Conservation (phyloP, 805 yeast species). For the Wickerhamiella kurtzmanii region DNA sequence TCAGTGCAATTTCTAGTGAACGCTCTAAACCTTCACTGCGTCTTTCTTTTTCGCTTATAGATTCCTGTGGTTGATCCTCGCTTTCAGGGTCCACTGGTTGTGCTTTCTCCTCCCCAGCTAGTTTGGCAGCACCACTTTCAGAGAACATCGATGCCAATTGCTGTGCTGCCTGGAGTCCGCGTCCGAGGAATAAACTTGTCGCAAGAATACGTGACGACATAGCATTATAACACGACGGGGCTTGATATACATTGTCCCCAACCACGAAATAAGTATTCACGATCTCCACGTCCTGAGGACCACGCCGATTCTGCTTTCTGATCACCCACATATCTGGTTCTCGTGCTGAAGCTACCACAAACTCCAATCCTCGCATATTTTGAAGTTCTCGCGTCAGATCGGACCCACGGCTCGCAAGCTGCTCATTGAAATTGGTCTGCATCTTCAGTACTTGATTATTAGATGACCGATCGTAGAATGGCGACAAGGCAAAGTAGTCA, state of each 20-base stretch:
- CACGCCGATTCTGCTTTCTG: constrained; percentile 58
- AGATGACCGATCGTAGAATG: constrained; percentile 87
- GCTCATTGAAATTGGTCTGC: constrained; percentile 77
- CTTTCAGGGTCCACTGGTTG: no score
- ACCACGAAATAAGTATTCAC: constrained; percentile 74
- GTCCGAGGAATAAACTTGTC: constrained; percentile 32
- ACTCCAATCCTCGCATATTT: constrained; percentile 79
- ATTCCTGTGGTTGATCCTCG: not conserved
- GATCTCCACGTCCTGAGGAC: constrained; percentile 38
- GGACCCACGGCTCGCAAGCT: constrained; percentile 26
- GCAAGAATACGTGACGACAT: constrained; percentile 57
- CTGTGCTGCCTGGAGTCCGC: constrained; percentile 36
- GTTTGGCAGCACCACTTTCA: not conserved
- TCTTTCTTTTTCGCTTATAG: not conserved
- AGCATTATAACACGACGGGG: constrained; percentile 64
- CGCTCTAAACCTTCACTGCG: not conserved
- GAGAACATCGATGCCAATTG: constrained; percentile 29
- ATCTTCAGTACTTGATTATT: constrained; percentile 89
- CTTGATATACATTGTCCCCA: constrained; percentile 86
- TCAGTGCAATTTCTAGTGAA: not conserved
- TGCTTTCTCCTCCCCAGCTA: not conserved
- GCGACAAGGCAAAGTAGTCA: constrained; percentile 86
- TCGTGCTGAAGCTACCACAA: constrained; percentile 53
- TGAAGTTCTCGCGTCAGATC: constrained; percentile 43
- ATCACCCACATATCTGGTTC: constrained; percentile 93